Evolutionary conservation across 108 stramenopile species (phyloP).

Genomic region (Cyclotella sp.): DNA sequence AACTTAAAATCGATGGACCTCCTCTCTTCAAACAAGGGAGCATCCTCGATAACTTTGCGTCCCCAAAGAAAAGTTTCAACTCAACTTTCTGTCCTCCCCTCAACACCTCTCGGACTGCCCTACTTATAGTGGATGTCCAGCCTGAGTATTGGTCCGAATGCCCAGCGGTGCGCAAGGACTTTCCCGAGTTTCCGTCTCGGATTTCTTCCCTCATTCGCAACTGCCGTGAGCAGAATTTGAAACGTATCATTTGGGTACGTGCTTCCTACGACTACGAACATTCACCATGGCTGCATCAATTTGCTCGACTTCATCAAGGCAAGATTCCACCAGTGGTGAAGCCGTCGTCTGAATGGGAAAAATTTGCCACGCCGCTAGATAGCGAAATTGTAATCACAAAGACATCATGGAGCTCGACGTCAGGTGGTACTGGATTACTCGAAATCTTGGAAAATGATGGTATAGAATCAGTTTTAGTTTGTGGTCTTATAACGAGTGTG

Average conservation of each 20-base stretch:
- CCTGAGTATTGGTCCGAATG: slow-evolving; percentile 65
- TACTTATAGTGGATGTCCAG: slow-evolving; percentile 1
- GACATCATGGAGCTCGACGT: slow-evolving; percentile 56
- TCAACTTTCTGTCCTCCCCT: background rate
- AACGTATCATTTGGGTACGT: slow-evolving; percentile 66
- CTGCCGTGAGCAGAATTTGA: slow-evolving; percentile 49
- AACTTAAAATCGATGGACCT: slow-evolving; percentile 22
- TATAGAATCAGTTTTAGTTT: slow-evolving; percentile 68
- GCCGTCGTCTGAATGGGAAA: slow-evolving; percentile 52
- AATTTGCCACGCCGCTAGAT: slow-evolving; percentile 59
- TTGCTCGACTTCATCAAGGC: slow-evolving; percentile 61
- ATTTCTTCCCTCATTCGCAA: slow-evolving; percentile 36
- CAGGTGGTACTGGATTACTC: slow-evolving; percentile 45
- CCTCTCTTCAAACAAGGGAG: slow-evolving; percentile 18
- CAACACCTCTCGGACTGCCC: slow-evolving; percentile 3
- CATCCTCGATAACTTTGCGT: slow-evolving; percentile 6
- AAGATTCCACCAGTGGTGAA: slow-evolving; percentile 5
- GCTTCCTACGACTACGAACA: slow-evolving; percentile 62
- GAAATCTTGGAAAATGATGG: slow-evolving; percentile 44
- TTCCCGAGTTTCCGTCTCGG: slow-evolving; percentile 60
- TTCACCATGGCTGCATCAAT: slow-evolving; percentile 68
- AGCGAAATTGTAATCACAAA: slow-evolving; percentile 66
- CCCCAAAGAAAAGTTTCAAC: background rate
- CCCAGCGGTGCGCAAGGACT: slow-evolving; percentile 62
- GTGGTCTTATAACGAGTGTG: slow-evolving; percentile 71